Percentiles rank a stretch among this genome's conserved stretches.
These are phyloP conservation scores for Sporisorium sorghi DNA, from an alignment of 1,284 basidiomycete genomes.

Conservation along the genomic window DNA sequence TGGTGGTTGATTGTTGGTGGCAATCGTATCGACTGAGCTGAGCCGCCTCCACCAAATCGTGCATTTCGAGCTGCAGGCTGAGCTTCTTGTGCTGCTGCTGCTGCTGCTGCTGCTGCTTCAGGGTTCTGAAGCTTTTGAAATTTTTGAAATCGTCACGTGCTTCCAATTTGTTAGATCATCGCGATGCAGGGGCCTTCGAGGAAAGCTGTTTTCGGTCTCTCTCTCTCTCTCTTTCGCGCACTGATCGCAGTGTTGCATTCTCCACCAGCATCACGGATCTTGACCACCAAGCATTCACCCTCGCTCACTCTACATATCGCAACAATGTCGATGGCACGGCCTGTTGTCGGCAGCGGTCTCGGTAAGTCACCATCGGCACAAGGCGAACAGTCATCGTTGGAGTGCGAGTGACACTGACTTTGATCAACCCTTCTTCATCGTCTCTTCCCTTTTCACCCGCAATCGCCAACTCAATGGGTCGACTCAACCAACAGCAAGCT, in stretches of 20 bases:
- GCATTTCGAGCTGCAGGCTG: slow-evolving; percentile 12
- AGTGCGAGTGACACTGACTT: slow-evolving; percentile 2
- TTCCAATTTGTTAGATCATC: slow-evolving; percentile 17
- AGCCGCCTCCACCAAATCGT: slow-evolving; percentile 22
- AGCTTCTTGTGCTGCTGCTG: slow-evolving; percentile 10
- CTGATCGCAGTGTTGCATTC: slow-evolving; percentile 8
- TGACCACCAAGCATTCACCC: not conserved
- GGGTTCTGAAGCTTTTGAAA: slow-evolving; percentile 20
- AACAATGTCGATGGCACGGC: slow-evolving; percentile 45
- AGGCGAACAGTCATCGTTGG: not conserved
- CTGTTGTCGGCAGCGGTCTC: slow-evolving; percentile 57
- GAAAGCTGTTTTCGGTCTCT: not conserved
- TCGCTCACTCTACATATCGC: slow-evolving; percentile 1
- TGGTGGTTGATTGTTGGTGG: slow-evolving; percentile 1
- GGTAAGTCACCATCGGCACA: no score
- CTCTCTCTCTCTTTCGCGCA: slow-evolving; percentile 6
- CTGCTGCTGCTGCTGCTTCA: slow-evolving; percentile 20
- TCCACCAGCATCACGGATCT: slow-evolving; percentile 4
- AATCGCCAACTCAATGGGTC: not conserved
- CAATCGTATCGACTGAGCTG: slow-evolving; percentile 21
- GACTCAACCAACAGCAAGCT: slow-evolving; percentile 69
- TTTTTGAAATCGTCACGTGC: slow-evolving; percentile 4
- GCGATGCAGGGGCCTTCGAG: slow-evolving; percentile 29
- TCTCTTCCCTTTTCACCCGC: not conserved
- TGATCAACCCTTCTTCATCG: not conserved